phyloP scores from a whole-genome alignment of 2,329 filamentous ascomycete genomes.

The Penicillium thymicola region DNA sequence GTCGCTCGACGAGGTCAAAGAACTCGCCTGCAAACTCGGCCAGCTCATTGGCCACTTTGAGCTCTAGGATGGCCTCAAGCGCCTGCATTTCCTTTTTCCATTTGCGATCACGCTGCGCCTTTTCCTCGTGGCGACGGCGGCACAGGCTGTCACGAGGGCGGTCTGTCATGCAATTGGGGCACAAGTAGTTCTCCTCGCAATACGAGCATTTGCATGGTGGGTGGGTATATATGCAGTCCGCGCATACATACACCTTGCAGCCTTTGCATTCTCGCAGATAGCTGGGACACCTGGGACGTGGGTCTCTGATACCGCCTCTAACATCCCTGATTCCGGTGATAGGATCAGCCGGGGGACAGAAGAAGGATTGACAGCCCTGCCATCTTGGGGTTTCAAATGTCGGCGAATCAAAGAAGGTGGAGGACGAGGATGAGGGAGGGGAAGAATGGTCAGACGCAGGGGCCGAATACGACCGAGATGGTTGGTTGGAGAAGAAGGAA shows the following conservation, averaged over 20 bases:
- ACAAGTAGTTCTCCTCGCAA: slow-evolving; percentile 44
- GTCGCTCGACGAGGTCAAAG: slow-evolving; percentile 31
- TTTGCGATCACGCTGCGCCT: slow-evolving; percentile 37
- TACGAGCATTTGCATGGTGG: slow-evolving; percentile 46
- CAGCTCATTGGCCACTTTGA: slow-evolving; percentile 43
- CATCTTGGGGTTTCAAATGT: slow-evolving; percentile 37
- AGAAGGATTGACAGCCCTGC: slow-evolving; percentile 49
- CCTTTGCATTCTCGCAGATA: slow-evolving; percentile 45
- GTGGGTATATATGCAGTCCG: slow-evolving; percentile 41
- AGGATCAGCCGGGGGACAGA: slow-evolving; percentile 36
- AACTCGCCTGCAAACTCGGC: slow-evolving; percentile 43
- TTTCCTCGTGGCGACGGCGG: slow-evolving; percentile 39
- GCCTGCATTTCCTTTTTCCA: slow-evolving; percentile 42
- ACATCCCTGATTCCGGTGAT: slow-evolving; percentile 5
- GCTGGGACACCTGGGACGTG: slow-evolving; percentile 45
- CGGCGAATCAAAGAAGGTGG: slow-evolving; percentile 37
- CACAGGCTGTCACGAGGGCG: slow-evolving; percentile 40
- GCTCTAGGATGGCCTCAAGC: slow-evolving; percentile 40
- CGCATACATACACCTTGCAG: slow-evolving; percentile 47
- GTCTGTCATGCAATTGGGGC: slow-evolving; percentile 43
- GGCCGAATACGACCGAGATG: slow-evolving; percentile 38
- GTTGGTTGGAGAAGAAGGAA: slow-evolving; percentile 25
- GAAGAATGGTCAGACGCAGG: slow-evolving; percentile 42
- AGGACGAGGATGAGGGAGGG: slow-evolving; percentile 40
- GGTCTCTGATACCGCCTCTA: slow-evolving; percentile 40